Base-by-base conservation (phyloP, 768 basidiomycete species). In the Tricholoma sp. region DNA sequence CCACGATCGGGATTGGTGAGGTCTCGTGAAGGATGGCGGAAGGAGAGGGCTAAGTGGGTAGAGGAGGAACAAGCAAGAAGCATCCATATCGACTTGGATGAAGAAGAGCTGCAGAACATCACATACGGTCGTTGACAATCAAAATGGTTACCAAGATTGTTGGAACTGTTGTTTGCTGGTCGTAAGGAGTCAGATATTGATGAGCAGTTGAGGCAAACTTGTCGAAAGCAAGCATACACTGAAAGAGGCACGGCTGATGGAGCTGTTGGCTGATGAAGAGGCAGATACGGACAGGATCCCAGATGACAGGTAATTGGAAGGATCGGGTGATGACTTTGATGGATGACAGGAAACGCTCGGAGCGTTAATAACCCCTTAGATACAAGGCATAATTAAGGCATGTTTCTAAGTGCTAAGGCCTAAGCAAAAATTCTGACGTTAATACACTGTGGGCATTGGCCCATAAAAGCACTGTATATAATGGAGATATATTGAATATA, bases 21-120 rank as follows among this genome's bases (percentile, higher is more conserved):
- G 45, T 63, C 67, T 45, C 43, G 47, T 10, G 56, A 16, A 18
- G 63, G 53, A 11, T 68, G 66, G 64, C 8, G 54, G 10, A 62
- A 50, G 32, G 61, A 63, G 37, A 63, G 66, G 65, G 43, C 41
- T 2, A 66, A 66, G 54, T 66, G 66, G 60, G 41, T 65, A 0
- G 24, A 57, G 24, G 52, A 61, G 0, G 65, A 61, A 32, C 47
- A 35, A 32, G 53, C 11, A 14, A 3, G 45, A 18, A 49, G 32
- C 24, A 27, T 2, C 5, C 3, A 27, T 29, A 54, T 57, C 19
- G 18, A 32, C 10, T 41, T 16, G 4, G 49, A 59, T 53, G 63
- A 59, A 2, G 50, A 63, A 4, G 46, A 56, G 7, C 19, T 51
- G 19, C 7, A 6, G 43, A 21, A 45, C 11, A 11, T 45, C 9